Evolutionary conservation across 1,284 basidiomycete species (phyloP).

Genomic region (Pyrrhoderma lamaoense): DNA sequence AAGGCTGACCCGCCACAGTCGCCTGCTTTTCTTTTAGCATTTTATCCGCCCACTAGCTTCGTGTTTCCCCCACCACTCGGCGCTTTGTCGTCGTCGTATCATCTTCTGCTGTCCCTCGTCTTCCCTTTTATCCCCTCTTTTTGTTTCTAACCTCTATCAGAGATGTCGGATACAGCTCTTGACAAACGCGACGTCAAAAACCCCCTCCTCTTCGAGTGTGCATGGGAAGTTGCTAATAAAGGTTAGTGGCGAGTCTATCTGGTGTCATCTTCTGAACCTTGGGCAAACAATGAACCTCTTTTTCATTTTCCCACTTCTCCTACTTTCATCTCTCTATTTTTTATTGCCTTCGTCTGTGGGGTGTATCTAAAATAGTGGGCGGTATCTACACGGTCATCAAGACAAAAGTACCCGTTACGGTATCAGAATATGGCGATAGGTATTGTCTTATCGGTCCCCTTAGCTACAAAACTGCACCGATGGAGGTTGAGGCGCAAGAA

Average conservation of each 20-base stretch:
- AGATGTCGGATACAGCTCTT: slow-evolving; percentile 6
- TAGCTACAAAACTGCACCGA: slow-evolving; percentile 95
- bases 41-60: too few relatives aligned
- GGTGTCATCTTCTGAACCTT: too few relatives aligned
- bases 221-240: slow-evolving; percentile 95
- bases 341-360: slow-evolving; percentile 2
- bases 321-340: not conserved
- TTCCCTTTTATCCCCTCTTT: not conserved
- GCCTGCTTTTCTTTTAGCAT: too few relatives aligned
- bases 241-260: slow-evolving; percentile 24
- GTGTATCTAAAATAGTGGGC: slow-evolving; percentile 52
- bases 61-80: too few relatives aligned
- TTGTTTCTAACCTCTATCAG: slow-evolving; percentile 4
- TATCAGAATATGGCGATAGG: slow-evolving; percentile 85
- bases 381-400: slow-evolving; percentile 99
- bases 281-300: too few relatives aligned
- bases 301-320: not conserved
- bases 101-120: not conserved
- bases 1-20: too few relatives aligned
- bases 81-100: too few relatives aligned
- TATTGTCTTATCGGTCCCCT: slow-evolving; percentile 93
- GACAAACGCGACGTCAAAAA: slow-evolving; percentile 68
- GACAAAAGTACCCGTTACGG: slow-evolving; percentile 97
- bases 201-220: slow-evolving; percentile 81
- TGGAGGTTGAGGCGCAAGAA: slow-evolving; percentile 95